Evolutionary conservation across 371 early-diverging fungal species (phyloP).

Genomic region (Rhizopus delemar): DNA sequence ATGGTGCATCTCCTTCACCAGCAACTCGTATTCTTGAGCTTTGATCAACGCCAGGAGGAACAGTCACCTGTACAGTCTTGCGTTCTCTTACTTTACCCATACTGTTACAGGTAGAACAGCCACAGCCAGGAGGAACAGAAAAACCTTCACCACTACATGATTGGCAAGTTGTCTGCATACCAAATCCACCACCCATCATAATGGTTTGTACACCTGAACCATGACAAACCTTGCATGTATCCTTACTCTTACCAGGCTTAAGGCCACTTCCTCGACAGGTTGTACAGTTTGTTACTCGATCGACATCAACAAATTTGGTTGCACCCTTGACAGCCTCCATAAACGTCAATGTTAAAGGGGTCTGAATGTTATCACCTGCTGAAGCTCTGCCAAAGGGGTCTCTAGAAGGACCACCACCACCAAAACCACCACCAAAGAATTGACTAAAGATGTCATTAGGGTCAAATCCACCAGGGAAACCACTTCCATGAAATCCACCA

Average conservation of each 20-base stretch:
- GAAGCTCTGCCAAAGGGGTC: constrained; percentile 16
- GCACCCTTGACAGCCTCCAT: constrained; percentile 89
- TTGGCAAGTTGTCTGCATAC: constrained; percentile 76
- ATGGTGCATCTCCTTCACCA: constrained; percentile 79
- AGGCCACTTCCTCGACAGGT: constrained; percentile 82
- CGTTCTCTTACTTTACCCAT: constrained; percentile 71
- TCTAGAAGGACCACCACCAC: constrained; percentile 39
- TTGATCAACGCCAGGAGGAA: constrained; percentile 72
- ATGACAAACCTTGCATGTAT: constrained; percentile 70
- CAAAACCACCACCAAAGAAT: constrained; percentile 69
- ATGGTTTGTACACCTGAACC: constrained; percentile 87
- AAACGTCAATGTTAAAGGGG: constrained; percentile 66
- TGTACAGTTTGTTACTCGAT: constrained; percentile 66
- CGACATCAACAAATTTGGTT: constrained; percentile 60
- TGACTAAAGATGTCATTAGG: constrained; percentile 68
- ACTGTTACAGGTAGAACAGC: constrained; percentile 79
- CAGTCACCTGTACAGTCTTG: constrained; percentile 67
- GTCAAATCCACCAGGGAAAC: constrained; percentile 62
- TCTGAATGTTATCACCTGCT: constrained; percentile 54
- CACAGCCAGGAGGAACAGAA: constrained; percentile 54
- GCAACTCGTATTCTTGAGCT: constrained; percentile 63
- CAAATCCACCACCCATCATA: constrained; percentile 70
- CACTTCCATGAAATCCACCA: constrained; percentile 21
- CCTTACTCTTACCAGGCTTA: constrained; percentile 68
- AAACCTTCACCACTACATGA: constrained; percentile 82